Conservation (phyloP, 2,329 filamentous ascomycete genomes). For the Alternaria longipes region DNA sequence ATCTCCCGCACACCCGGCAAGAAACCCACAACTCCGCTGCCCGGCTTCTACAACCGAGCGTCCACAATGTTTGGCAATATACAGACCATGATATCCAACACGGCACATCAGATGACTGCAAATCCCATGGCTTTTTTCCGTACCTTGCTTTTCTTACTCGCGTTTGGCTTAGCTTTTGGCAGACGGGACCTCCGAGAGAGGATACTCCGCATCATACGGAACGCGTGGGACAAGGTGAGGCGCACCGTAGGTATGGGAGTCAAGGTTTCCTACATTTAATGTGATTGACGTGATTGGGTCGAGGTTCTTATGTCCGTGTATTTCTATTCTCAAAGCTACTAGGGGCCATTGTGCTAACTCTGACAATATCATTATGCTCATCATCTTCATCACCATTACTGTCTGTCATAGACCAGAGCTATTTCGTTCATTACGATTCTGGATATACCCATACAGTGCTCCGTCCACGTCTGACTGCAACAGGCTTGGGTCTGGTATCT, state of each 20-base stretch:
- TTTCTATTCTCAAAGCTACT: background rate
- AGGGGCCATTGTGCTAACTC: background rate
- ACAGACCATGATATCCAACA: conserved; percentile 60
- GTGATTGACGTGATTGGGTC: background rate
- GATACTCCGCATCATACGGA: conserved; percentile 72
- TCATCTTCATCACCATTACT: background rate
- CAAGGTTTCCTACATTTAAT: conserved; percentile 93
- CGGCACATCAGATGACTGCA: conserved; percentile 61
- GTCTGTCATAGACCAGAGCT: background rate
- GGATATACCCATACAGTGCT: background rate
- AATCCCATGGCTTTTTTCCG: conserved; percentile 66
- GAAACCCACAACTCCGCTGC: conserved; percentile 45
- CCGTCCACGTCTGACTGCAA: background rate
- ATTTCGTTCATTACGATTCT: background rate
- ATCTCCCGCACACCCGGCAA: conserved; percentile 42
- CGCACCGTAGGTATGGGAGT: conserved; percentile 94
- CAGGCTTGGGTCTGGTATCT: too few relatives aligned
- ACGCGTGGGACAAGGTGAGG: conserved; percentile 81
- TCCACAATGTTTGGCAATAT: conserved; percentile 57
- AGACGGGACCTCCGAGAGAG: conserved; percentile 78
- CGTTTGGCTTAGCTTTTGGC: conserved; percentile 79
- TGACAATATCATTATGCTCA: background rate
- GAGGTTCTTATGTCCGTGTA: conserved; percentile 4
- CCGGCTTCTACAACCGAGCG: conserved; percentile 54
- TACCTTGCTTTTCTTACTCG: conserved; percentile 80